Evolutionary conservation across 768 basidiomycete species (phyloP), one percentile per base, ranked within the genome.

Genomic region (Pleurotus eryngii): DNA sequence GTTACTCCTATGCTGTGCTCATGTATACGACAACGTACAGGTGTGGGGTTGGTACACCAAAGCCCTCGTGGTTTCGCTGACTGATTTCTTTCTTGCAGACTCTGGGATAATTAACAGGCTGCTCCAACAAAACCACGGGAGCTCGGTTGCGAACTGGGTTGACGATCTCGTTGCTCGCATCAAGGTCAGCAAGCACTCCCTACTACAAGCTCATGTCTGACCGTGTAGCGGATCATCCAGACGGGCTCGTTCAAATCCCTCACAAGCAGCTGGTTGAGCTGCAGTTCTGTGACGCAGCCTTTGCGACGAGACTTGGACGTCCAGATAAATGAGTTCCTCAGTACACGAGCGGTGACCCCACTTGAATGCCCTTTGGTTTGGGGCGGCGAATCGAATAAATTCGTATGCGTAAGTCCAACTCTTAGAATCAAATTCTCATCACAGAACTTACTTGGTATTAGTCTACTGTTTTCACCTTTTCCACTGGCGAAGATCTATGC

Each of bases 281-380:
- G 77, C 56, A 72, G 74, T 2, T 74, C 72, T 3, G 72, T 74
- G 15, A 72, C 72, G 1, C 51, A 65, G 12, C 64, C 71, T 40
- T 49, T 55, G 11, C 60, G 62, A 47, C 64, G 67, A 30, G 67
- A 60, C 50, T 65, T 74, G 11, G 64, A 65, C 43, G 68, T 71
- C 14, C 75, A 76, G 49, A 64, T 77, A 15, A 55, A 63, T 3
- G 63, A 56, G 2, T 55, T 75, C n/a, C 62, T 74, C 9, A 45
- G 61, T 18, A 53, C 64, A 22, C 67, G 69, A 6, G 66, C 68
- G 18, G 70, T 79, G 47, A 73, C 70, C 0, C 76, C 76, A 5
- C 72, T 81, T 30, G 66, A 66, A 14, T 81, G 80, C 61, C 79
- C 80, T 24, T 67, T 80, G 2, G 74, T 76, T 17, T 81, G 79